phyloP scores from a whole-genome alignment of 2,329 filamentous ascomycete species.

The Aspergillus sclerotialis region DNA sequence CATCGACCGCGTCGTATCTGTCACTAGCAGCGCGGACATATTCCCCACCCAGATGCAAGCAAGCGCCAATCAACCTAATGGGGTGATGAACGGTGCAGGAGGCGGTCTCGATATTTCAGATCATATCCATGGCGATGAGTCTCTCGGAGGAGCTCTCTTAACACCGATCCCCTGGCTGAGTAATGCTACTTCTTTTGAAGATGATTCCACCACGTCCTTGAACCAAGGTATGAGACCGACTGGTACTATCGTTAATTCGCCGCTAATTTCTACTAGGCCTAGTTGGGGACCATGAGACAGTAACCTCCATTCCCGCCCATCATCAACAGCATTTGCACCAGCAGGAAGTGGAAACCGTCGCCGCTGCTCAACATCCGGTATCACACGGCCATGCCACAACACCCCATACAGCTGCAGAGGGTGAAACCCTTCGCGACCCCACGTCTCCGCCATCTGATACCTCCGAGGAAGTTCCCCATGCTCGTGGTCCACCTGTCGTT shows the following conservation, averaged over 20 bases:
- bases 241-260: not conserved
- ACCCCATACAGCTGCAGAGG: slow-evolving; percentile 8
- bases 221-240: slow-evolving; percentile 10
- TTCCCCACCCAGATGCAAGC: slow-evolving; percentile 62
- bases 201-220: slow-evolving; percentile 12
- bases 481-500: slow-evolving; percentile 74
- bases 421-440: slow-evolving; percentile 12
- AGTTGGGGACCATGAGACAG: not conserved
- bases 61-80: slow-evolving; percentile 44
- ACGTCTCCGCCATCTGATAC: slow-evolving; percentile 40
- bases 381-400: not conserved
- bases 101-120: slow-evolving; percentile 30
- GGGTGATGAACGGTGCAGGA: slow-evolving; percentile 36
- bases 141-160: slow-evolving; percentile 78
- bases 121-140: slow-evolving; percentile 66
- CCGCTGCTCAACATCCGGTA: not conserved
- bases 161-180: slow-evolving; percentile 90
- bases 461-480: slow-evolving; percentile 64
- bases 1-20: slow-evolving; percentile 81
- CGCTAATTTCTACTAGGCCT: not conserved
- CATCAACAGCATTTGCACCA: slow-evolving; percentile 3
- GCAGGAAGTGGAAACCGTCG: slow-evolving; percentile 3
- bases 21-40: slow-evolving; percentile 70
- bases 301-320: not conserved
- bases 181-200: slow-evolving; percentile 24